Evolutionary conservation across 2,329 filamentous ascomycete genomes (phyloP).

Genomic region (Calonectria multiphialidica): DNA sequence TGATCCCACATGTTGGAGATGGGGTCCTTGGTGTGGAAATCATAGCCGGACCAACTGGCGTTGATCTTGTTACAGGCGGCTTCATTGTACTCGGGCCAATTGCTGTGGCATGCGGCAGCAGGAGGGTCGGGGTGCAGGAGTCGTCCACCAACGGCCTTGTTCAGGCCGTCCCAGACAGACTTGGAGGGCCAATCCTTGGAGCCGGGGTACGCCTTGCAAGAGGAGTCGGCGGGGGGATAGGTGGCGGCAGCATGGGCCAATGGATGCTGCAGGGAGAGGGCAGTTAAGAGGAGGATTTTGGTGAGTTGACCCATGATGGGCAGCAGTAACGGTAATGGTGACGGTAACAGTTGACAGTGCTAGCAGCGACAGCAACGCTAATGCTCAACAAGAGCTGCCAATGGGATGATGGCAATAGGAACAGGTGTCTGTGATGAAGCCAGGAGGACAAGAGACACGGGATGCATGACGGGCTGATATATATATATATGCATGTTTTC

Average conservation of each 20-base stretch:
- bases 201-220: conserved; percentile 62
- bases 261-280: background rate
- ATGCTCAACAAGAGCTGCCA: background rate
- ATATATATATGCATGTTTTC: background rate
- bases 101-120: conserved; percentile 45
- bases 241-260: background rate
- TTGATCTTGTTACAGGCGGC: conserved; percentile 45
- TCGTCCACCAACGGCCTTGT: conserved; percentile 56
- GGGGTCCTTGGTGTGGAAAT: conserved; percentile 45
- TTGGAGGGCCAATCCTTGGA: conserved; percentile 61
- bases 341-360: too few relatives aligned
- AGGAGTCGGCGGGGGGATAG: background rate
- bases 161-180: conserved; percentile 58
- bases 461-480: background rate
- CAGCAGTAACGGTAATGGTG: background rate
- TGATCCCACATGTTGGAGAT: conserved; percentile 53
- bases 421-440: background rate
- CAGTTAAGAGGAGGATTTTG: conserved; percentile 9
- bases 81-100: conserved; percentile 40
- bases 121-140: conserved; percentile 57
- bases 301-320: conserved; percentile 23
- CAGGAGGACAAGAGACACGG: background rate
- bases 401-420: background rate
- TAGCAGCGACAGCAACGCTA: background rate
- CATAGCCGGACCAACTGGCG: conserved; percentile 43